Conservation (phyloP, 169 alveolate genomes). For the Plasmodium berghei region DNA sequence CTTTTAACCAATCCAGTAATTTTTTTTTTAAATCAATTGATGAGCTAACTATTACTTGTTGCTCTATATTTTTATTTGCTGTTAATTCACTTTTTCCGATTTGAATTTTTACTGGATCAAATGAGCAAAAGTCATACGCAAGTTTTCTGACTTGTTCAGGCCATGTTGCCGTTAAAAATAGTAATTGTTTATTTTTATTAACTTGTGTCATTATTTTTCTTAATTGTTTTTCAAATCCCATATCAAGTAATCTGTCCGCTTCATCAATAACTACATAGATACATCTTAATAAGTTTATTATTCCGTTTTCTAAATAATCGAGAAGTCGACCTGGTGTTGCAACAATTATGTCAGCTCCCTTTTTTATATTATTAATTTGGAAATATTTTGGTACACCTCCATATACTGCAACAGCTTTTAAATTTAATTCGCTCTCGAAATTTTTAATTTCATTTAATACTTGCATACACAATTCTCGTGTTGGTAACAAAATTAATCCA, state of each 20-base stretch:
- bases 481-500: conserved; percentile 89
- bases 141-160: conserved; percentile 90
- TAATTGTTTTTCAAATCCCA: conserved; percentile 96
- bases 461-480: conserved; percentile 92
- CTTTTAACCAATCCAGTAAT: conserved; percentile 79
- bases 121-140: conserved; percentile 92
- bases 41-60: conserved; percentile 83
- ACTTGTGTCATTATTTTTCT: conserved; percentile 91
- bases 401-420: conserved; percentile 87
- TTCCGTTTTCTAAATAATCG: conserved; percentile 91
- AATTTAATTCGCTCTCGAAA: conserved; percentile 80
- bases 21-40: conserved; percentile 81
- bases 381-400: conserved; percentile 90
- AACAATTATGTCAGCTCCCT: conserved; percentile 95
- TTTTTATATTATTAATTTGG: conserved; percentile 83
- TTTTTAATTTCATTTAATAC: conserved; percentile 83
- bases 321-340: conserved; percentile 98
- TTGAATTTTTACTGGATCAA: conserved; percentile 90
- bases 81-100: conserved; percentile 91
- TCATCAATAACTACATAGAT: conserved; percentile 96
- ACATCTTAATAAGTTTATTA: conserved; percentile 90
- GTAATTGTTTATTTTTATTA: conserved; percentile 94
- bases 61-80: conserved; percentile 89
- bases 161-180: conserved; percentile 96
- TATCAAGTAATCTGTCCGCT: conserved; percentile 98